Conservation (phyloP, 2,329 filamentous ascomycete genomes). For the Calonectria hongkongensis region DNA sequence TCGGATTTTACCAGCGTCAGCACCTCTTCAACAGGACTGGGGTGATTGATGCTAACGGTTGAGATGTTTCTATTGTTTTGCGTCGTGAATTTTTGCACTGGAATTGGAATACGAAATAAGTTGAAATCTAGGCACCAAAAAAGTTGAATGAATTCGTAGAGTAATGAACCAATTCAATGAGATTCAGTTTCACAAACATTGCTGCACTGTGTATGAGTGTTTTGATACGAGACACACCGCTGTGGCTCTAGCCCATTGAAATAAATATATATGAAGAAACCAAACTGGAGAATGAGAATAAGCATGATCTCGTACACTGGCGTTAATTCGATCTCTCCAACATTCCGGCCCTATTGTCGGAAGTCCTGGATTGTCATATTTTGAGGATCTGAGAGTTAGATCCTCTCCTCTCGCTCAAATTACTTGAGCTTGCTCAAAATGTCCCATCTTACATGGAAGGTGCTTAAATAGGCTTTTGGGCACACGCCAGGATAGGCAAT, state of each 20-base stretch:
- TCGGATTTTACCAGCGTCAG: slow-evolving; percentile 21
- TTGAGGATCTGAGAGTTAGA: too few relatives aligned
- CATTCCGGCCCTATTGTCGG: too few relatives aligned
- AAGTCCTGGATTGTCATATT: too few relatives aligned
- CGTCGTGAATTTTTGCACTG: slow-evolving; percentile 16
- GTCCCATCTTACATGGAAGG: too few relatives aligned
- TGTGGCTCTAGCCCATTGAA: too few relatives aligned
- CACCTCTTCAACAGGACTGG: slow-evolving; percentile 52
- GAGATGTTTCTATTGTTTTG: slow-evolving; percentile 31
- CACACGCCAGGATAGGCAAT: neutral
- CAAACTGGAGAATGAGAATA: too few relatives aligned
- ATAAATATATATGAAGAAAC: too few relatives aligned
- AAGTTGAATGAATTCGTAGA: slow-evolving; percentile 27
- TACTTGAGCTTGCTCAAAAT: too few relatives aligned
- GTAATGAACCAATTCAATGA: slow-evolving; percentile 29
- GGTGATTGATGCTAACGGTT: slow-evolving; percentile 45
- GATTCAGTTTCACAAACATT: neutral
- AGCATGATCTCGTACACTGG: too few relatives aligned
- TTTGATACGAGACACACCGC: too few relatives aligned
- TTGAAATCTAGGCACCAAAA: slow-evolving; percentile 17
- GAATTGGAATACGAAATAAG: slow-evolving; percentile 20
- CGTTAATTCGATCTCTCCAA: too few relatives aligned
- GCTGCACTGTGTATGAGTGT: neutral
- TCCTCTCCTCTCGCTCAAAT: too few relatives aligned
- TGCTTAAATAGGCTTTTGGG: neutral